Percentiles rank a stretch among this genome's conserved stretches.
phyloP scores from a whole-genome alignment of 2,329 filamentous ascomycete genomes.

The Byssochlamys sp. region DNA sequence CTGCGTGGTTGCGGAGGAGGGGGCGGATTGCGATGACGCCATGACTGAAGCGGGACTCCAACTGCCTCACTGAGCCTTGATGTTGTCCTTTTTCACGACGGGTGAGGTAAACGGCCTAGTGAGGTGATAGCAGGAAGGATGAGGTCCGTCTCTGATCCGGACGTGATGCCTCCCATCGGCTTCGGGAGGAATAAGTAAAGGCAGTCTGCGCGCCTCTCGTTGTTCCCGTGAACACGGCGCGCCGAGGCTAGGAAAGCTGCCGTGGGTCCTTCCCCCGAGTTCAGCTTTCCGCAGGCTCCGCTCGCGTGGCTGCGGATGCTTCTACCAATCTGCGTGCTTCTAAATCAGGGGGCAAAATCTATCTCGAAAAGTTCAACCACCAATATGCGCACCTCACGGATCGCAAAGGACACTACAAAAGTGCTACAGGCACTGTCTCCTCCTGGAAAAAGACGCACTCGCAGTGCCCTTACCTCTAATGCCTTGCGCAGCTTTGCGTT shows the following conservation, averaged over 20 bases:
- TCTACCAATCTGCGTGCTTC: neutral
- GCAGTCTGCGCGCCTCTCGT: neutral
- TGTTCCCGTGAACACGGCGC: neutral
- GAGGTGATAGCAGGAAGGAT: neutral
- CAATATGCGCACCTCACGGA: constrained; percentile 48
- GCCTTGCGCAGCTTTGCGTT: constrained; percentile 20
- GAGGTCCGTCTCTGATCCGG: neutral
- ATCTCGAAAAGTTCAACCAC: neutral
- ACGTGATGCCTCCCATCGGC: neutral
- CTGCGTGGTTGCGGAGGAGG: constrained; percentile 39
- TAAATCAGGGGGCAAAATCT: constrained; percentile 6
- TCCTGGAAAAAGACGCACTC: constrained; percentile 34
- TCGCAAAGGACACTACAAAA: constrained; percentile 51
- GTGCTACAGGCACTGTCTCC: constrained; percentile 43
- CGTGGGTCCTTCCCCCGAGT: constrained; percentile 3
- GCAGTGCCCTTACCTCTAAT: constrained; percentile 28
- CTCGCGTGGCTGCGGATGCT: constrained; percentile 1
- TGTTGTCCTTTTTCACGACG: neutral
- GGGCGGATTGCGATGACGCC: constrained; percentile 14
- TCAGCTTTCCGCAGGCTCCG: neutral
- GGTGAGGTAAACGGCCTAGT: neutral
- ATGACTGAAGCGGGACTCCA: constrained; percentile 8
- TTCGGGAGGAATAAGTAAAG: neutral
- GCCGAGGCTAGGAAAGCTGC: constrained; percentile 4
- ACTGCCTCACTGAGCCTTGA: neutral